Conservation (phyloP, 2,329 filamentous ascomycete species). For the Beauveria australis region DNA sequence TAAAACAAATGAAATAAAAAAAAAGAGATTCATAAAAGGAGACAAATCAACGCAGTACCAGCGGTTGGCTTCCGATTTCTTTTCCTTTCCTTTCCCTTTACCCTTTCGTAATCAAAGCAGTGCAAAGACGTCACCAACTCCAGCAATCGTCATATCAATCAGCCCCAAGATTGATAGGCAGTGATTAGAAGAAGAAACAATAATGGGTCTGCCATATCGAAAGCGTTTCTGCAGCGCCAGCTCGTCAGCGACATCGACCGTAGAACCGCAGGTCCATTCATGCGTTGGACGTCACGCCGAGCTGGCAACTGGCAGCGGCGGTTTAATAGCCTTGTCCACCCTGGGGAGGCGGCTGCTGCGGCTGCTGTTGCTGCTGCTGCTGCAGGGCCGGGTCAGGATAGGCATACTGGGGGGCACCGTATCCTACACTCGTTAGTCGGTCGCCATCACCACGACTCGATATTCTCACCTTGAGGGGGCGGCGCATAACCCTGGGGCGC, state of each 20-base stretch:
- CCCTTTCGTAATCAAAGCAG: conserved; percentile 5
- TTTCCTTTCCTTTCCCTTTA: background rate
- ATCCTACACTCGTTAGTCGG: conserved; percentile 23
- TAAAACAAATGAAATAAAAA: conserved; percentile 4
- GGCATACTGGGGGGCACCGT: conserved; percentile 32
- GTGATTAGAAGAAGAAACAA: background rate
- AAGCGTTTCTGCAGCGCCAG: background rate
- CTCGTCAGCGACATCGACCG: background rate
- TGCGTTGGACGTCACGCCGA: background rate
- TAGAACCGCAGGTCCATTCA: background rate
- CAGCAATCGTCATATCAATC: conserved; percentile 3
- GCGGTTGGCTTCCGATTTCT: background rate
- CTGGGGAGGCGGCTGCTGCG: conserved; percentile 17
- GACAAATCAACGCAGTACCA: conserved; percentile 1
- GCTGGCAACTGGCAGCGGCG: background rate
- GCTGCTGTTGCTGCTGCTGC: conserved; percentile 30
- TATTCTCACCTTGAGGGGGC: conserved; percentile 32
- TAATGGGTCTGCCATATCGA: conserved; percentile 4
- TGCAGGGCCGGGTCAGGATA: conserved; percentile 39
- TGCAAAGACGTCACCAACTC: conserved; percentile 6
- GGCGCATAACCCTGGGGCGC: conserved; percentile 28
- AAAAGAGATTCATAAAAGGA: conserved; percentile 6
- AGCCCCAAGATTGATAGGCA: background rate
- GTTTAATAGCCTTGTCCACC: conserved; percentile 35
- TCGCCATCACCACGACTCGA: background rate